A percentile compares a stretch with the other conserved stretches of the same genome.
Conservation (phyloP, 2,329 filamentous ascomycete genomes). For the Juglanconis sp. region DNA sequence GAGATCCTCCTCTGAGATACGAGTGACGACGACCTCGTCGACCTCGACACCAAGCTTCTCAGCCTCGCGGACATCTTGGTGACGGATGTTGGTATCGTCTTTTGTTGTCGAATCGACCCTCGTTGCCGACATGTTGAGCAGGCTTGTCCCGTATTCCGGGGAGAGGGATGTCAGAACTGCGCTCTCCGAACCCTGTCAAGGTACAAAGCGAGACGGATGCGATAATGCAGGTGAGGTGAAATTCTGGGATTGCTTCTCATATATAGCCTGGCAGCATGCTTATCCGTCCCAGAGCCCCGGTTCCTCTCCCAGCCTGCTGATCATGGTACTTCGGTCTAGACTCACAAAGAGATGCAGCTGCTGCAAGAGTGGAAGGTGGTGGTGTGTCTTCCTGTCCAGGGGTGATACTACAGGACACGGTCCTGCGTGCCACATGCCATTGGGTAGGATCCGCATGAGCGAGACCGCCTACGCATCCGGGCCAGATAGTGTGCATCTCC, state of each 20-base stretch:
- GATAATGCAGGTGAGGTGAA: neutral
- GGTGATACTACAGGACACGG: neutral
- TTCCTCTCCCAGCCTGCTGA: neutral
- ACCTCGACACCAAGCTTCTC: conserved; percentile 33
- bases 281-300: neutral
- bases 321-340: conserved; percentile 2
- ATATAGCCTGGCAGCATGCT: conserved; percentile 8
- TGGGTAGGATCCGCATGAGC: neutral
- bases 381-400: neutral
- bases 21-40: conserved; percentile 42
- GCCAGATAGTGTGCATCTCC: neutral
- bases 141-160: neutral
- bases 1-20: conserved; percentile 44
- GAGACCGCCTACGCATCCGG: neutral
- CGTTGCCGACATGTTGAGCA: conserved; percentile 18
- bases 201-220: neutral
- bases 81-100: conserved; percentile 20
- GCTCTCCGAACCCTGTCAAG: neutral
- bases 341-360: neutral
- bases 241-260: neutral
- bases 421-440: neutral
- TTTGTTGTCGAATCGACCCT: conserved; percentile 12
- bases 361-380: neutral
- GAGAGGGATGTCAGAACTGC: neutral
- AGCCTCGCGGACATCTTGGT: conserved; percentile 28